These are phyloP conservation scores for Marasmius oreades DNA, from an alignment of 1,284 basidiomycete species.

Conservation along the genomic window DNA sequence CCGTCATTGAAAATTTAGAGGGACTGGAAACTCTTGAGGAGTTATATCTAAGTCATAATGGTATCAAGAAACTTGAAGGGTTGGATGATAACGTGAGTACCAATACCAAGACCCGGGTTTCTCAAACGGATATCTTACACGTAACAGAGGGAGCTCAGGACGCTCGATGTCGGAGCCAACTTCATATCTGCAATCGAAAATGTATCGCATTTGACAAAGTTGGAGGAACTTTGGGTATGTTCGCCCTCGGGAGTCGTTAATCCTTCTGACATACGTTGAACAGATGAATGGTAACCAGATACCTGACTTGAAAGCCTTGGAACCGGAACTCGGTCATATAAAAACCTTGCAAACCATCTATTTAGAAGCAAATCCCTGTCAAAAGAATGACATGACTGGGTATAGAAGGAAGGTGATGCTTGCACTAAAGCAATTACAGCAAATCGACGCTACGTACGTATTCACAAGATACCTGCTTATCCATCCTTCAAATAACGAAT, in stretches of 20 bases:
- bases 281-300: constrained; percentile 91
- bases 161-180: constrained; percentile 88
- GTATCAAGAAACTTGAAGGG: constrained; percentile 82
- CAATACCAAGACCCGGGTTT: background rate
- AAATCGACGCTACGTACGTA: constrained; percentile 93
- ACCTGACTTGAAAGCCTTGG: constrained; percentile 62
- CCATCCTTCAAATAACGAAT: background rate
- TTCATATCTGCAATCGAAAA: constrained; percentile 79
- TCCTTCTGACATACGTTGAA: background rate
- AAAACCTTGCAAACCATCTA: constrained; percentile 83
- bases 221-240: constrained; percentile 94
- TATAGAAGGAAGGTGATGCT: constrained; percentile 92
- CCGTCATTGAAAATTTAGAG: constrained; percentile 80
- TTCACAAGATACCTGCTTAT: background rate
- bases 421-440: constrained; percentile 83
- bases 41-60: constrained; percentile 94
- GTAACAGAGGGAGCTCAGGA: constrained; percentile 70
- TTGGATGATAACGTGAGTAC: constrained; percentile 75
- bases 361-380: constrained; percentile 92
- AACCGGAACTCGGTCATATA: constrained; percentile 70
- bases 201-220: constrained; percentile 66
- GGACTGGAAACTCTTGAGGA: constrained; percentile 77
- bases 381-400: constrained; percentile 69
- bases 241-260: background rate
- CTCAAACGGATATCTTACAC: background rate